phyloP scores from a whole-genome alignment of 352 stramenopile genomes.

The Phytopythium cucurbitacearum region DNA sequence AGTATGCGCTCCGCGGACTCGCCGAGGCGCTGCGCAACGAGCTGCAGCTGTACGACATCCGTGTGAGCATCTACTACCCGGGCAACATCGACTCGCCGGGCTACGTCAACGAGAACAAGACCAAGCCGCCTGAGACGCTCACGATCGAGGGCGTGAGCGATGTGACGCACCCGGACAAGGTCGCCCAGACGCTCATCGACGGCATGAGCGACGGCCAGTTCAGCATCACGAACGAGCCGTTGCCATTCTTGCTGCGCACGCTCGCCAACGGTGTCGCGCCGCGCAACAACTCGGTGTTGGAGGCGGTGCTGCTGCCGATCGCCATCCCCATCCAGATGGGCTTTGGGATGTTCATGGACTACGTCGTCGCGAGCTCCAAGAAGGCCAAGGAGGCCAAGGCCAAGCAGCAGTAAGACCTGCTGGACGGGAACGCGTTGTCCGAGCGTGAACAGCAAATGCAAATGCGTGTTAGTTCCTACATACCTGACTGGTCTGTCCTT shows the following conservation, averaged over 20 bases:
- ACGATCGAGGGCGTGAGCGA: conserved; percentile 67
- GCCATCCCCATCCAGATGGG: conserved; percentile 61
- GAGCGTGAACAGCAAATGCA: neutral
- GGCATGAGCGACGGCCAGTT: conserved; percentile 66
- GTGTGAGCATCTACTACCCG: conserved; percentile 74
- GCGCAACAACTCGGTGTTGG: conserved; percentile 67
- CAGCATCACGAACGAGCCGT: conserved; percentile 76
- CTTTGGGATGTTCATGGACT: conserved; percentile 82
- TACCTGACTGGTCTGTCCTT: neutral
- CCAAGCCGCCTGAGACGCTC: conserved; percentile 66
- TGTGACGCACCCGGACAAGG: conserved; percentile 43
- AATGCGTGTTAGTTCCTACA: conserved; percentile 8
- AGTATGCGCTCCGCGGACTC: conserved; percentile 80
- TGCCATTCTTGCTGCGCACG: conserved; percentile 67
- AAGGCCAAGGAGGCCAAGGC: conserved; percentile 49
- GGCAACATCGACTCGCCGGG: conserved; percentile 83
- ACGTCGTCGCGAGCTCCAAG: conserved; percentile 52
- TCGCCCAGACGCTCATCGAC: conserved; percentile 64
- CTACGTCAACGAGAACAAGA: conserved; percentile 70
- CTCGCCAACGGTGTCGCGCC: conserved; percentile 73
- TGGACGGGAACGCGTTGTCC: neutral
- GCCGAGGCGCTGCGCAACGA: conserved; percentile 78
- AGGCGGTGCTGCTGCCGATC: conserved; percentile 63
- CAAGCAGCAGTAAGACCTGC: conserved; percentile 41
- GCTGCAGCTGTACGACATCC: conserved; percentile 64